These are phyloP conservation scores for Strombidium stylifer DNA, from an alignment of 73 alveolate species.

Conservation along the genomic window DNA sequence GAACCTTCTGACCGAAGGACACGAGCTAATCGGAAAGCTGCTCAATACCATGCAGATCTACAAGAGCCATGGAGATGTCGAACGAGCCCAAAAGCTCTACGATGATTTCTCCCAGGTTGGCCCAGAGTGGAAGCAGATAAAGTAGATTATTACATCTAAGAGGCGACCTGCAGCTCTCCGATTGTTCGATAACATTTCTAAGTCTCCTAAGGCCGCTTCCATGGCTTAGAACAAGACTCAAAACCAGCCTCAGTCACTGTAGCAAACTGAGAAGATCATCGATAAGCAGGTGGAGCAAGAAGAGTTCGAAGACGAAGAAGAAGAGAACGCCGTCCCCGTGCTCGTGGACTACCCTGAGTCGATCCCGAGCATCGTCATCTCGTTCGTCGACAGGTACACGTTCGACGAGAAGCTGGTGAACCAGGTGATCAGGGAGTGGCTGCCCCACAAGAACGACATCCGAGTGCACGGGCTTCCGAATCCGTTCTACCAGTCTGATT, in stretches of 20 bases:
- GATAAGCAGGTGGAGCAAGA: no score
- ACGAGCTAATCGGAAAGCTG: conserved; percentile 42
- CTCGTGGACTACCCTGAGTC: conserved; percentile 39
- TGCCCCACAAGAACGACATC: no score
- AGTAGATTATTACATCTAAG: conserved; percentile 37
- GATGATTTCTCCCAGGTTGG: conserved; percentile 40
- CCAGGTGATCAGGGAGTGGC: no score
- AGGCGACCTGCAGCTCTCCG: conserved; percentile 29
- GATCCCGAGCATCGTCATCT: conserved; percentile 46
- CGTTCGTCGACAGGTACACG: conserved; percentile 36
- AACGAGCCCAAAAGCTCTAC: conserved; percentile 28
- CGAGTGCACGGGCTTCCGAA: no score
- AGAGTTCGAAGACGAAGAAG: conserved; percentile 7
- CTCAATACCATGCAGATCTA: conserved; percentile 45
- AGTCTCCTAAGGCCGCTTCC: no score
- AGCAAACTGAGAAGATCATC: no score
- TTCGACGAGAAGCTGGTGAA: no score
- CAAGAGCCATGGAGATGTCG: conserved; percentile 61
- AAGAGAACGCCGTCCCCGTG: neutral
- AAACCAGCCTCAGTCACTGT: no score
- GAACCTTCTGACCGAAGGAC: conserved; percentile 21
- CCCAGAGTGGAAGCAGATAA: conserved; percentile 34
- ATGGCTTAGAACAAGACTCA: no score
- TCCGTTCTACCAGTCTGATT: no score
- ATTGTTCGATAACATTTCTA: conserved; percentile 16